Conservation (phyloP, 768 basidiomycete genomes). For the Phanerodontia chrysosporium region DNA sequence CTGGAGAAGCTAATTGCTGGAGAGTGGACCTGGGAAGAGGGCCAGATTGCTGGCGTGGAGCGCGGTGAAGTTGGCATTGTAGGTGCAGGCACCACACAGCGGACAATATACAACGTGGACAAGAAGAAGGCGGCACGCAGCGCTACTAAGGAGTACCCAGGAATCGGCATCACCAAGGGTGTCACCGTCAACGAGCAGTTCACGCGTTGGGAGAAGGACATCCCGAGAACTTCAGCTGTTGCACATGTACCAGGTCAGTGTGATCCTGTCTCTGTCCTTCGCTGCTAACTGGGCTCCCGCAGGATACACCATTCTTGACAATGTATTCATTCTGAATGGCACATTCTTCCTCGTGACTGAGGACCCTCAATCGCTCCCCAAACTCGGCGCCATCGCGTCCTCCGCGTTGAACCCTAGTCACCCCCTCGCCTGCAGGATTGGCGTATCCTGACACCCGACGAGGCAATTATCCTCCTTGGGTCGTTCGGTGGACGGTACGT, state of each 20-base stretch:
- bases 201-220: conserved; percentile 47
- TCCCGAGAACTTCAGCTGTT: conserved; percentile 54
- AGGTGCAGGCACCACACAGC: conserved; percentile 17
- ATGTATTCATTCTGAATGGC: conserved; percentile 70
- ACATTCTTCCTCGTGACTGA: conserved; percentile 75
- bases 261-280: not conserved
- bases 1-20: conserved; percentile 66
- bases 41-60: conserved; percentile 50
- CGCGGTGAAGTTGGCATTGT: conserved; percentile 45
- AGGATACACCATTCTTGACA: conserved; percentile 86
- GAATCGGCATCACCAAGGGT: conserved; percentile 20
- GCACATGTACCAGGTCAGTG: conserved; percentile 62
- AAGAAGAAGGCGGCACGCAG: conserved; percentile 11
- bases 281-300: not conserved
- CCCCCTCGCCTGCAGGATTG: conserved; percentile 50
- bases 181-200: conserved; percentile 49
- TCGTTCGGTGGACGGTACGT: conserved; percentile 27
- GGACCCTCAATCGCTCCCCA: conserved; percentile 55
- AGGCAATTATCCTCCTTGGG: conserved; percentile 25
- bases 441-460: conserved; percentile 32
- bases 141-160: conserved; percentile 18
- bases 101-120: conserved; percentile 23
- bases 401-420: conserved; percentile 30
- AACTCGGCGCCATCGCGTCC: conserved; percentile 45
- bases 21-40: conserved; percentile 63